Percentiles rank a stretch among this genome's conserved stretches.
Evolutionary conservation across 2,329 filamentous ascomycete species (phyloP).

Genomic region (Myriosclerotinia curreyana): DNA sequence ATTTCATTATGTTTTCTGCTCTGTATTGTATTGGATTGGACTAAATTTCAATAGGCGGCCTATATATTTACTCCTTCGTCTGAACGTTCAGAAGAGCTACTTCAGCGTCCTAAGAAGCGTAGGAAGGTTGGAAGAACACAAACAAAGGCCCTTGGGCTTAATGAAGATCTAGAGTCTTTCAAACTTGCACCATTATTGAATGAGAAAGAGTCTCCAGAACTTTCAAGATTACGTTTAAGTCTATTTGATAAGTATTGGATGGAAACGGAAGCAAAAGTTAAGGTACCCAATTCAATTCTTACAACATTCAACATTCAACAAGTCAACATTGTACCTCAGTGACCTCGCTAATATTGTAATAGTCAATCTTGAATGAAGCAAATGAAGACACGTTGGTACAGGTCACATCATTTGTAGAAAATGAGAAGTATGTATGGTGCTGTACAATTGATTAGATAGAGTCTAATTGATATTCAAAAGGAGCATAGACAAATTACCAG

Average conservation of each 20-base stretch:
- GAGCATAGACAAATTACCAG: constrained; percentile 45
- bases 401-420: constrained; percentile 53
- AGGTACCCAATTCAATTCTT: constrained; percentile 43
- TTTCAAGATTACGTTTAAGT: constrained; percentile 52
- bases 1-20: neutral
- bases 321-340: too few relatives aligned
- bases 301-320: neutral
- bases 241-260: constrained; percentile 64
- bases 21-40: neutral
- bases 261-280: constrained; percentile 60
- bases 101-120: constrained; percentile 39
- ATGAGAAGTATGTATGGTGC: constrained; percentile 16
- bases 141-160: constrained; percentile 16
- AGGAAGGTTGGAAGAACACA: constrained; percentile 37
- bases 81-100: constrained; percentile 27
- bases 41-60: constrained; percentile 36
- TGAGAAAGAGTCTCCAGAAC: constrained; percentile 51
- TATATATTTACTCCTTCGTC: constrained; percentile 40
- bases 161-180: constrained; percentile 14
- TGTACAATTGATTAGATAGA: neutral
- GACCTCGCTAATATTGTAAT: constrained; percentile 36
- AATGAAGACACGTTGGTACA: constrained; percentile 59
- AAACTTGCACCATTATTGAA: constrained; percentile 54
- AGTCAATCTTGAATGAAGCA: constrained; percentile 57
- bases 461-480: constrained; percentile 23